Percentiles rank a stretch among this genome's conserved stretches.
phyloP scores from a whole-genome alignment of 306 rosid genomes.

The Datisca glomerata region DNA sequence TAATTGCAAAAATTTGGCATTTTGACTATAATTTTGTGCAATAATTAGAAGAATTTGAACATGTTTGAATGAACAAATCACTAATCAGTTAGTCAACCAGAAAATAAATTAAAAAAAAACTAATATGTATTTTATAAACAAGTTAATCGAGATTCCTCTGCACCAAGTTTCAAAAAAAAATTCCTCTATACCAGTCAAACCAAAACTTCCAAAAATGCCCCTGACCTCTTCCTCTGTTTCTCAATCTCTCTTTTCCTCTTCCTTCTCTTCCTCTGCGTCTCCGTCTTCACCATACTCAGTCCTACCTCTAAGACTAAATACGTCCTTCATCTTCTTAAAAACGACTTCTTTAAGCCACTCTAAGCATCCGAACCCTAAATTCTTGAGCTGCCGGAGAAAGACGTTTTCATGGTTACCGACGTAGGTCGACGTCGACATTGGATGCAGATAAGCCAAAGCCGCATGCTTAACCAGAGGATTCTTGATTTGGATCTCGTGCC shows the following conservation, averaged over 20 bases:
- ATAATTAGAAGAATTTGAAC: too few relatives aligned
- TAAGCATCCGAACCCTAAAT: constrained; percentile 23
- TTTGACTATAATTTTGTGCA: too few relatives aligned
- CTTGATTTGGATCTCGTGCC: constrained; percentile 46
- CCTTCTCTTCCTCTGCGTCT: neutral
- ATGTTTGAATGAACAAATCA: too few relatives aligned
- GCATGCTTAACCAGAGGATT: constrained; percentile 61
- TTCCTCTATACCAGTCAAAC: too few relatives aligned
- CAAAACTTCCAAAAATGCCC: constrained; percentile 6
- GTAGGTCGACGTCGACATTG: constrained; percentile 24
- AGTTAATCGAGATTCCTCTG: too few relatives aligned
- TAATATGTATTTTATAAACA: too few relatives aligned
- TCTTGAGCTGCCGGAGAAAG: constrained; percentile 8
- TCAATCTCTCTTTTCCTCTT: neutral
- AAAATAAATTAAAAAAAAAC: too few relatives aligned
- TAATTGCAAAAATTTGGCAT: too few relatives aligned
- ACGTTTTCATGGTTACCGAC: constrained; percentile 8
- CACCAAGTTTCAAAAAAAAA: too few relatives aligned
- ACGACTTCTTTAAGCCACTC: constrained; percentile 20
- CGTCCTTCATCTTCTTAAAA: neutral
- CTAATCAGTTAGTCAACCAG: too few relatives aligned
- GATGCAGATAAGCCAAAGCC: constrained; percentile 55
- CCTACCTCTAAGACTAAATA: neutral
- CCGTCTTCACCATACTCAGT: constrained; percentile 5
- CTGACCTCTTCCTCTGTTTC: neutral